Evolutionary conservation across 2,329 filamentous ascomycete genomes (phyloP).

Genomic region (Cordyceps tenuipes): DNA sequence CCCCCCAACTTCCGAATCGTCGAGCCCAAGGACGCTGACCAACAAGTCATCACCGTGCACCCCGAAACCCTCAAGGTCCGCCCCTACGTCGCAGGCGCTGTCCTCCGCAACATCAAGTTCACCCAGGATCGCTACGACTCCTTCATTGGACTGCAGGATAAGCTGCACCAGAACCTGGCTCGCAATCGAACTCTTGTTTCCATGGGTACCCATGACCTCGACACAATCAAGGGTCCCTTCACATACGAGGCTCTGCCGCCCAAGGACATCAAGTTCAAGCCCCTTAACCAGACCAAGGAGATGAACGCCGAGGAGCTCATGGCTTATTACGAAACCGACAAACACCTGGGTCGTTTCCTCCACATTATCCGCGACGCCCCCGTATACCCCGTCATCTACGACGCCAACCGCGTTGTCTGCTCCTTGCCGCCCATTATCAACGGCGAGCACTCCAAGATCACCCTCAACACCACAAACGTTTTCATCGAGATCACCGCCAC

Average conservation of each 20-base stretch:
- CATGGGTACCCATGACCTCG: constrained; percentile 93
- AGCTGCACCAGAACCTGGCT: constrained; percentile 92
- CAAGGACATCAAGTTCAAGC: constrained; percentile 84
- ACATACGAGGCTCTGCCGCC: constrained; percentile 89
- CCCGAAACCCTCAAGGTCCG: constrained; percentile 69
- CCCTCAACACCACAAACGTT: constrained; percentile 80
- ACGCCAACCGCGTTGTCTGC: constrained; percentile 77
- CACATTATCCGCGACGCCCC: constrained; percentile 92
- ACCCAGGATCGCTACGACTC: constrained; percentile 87
- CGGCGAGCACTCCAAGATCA: constrained; percentile 93
- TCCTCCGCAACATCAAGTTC: constrained; percentile 86
- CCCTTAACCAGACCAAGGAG: constrained; percentile 82
- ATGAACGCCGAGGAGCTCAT: constrained; percentile 87
- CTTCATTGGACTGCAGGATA: constrained; percentile 97
- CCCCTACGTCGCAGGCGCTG: constrained; percentile 80
- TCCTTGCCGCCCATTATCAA: constrained; percentile 98
- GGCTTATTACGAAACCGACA: constrained; percentile 91
- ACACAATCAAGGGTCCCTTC: constrained; percentile 90
- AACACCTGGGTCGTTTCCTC: constrained; percentile 80
- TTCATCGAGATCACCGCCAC: constrained; percentile 97
- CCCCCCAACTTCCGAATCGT: constrained; percentile 74
- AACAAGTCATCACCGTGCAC: constrained; percentile 74
- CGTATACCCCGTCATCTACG: constrained; percentile 92
- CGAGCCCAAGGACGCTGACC: constrained; percentile 61
- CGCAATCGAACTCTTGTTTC: constrained; percentile 89